Evolutionary conservation across 176 grass and related monocot genomes (phyloP), one percentile per base, ranked within the genome.

Genomic region (Aegilops umbellulata): DNA sequence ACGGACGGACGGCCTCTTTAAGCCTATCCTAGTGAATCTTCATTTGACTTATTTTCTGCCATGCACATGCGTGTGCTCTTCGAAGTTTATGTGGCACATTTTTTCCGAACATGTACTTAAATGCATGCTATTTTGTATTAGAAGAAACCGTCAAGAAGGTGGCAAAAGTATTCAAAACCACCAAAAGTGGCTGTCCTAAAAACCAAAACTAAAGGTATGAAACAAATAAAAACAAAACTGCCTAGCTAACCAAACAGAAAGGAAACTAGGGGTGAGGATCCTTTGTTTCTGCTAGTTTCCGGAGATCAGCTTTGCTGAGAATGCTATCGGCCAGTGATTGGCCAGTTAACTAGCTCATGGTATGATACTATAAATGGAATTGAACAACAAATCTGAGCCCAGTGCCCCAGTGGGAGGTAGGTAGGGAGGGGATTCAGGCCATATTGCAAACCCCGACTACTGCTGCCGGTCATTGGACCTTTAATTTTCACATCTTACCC

Each of bases 321-420:
- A 17, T 51, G 47, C 15, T 51, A 51, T 51, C 14, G 15, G 15
- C 47, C 15, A 41, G 36, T 44, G 12, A 14, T 46, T 46, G 42
- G 42, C 42, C 42, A 46, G 42, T 46, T 44, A 73, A 24, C 36
- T 73, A 73, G n/a, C 69, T 51, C 47, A 72, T 73, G 36, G 38
- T 24, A 44, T 46, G 42, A 46, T 14, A 46, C 42, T 46, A 46
- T 71, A 71, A 14, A 25, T 73, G 69, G n/a, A 44, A 44, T 73
- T 73, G 69, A 73, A 73, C 69, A 42, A 73, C 20, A 24, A 42
- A 73, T 73, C 69, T 44, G 69, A 73, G 38, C 24, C 47, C 47
- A 51, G 47, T 51, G 47, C 42, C 42, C 3, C 42, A 27, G 10
- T 27, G 61, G 25, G 61, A 64, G 61, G 24, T 27, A 64, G 13